These are phyloP conservation scores for Pleurozium schreberi DNA, from an alignment of 225 moss, liverwort and hornwort species.

Conservation along the genomic window DNA sequence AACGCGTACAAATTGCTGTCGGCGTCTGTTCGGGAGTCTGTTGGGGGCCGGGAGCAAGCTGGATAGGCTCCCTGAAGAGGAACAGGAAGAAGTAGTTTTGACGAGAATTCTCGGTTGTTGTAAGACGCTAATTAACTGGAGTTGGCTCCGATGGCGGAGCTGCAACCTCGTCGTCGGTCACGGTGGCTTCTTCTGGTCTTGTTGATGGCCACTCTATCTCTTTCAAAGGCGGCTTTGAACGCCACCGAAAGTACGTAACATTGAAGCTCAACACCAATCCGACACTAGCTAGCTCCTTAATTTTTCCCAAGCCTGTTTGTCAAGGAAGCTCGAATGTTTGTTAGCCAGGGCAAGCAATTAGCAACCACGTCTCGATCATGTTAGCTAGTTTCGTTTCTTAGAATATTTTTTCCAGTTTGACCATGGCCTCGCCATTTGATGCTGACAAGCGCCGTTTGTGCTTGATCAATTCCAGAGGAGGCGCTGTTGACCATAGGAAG, in stretches of 20 bases:
- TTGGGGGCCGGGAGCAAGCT: background rate
- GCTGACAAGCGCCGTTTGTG: background rate
- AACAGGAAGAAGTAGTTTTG: background rate
- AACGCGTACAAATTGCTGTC: background rate
- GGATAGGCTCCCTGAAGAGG: background rate
- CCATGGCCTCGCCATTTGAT: background rate
- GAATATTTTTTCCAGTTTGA: background rate
- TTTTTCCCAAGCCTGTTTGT: background rate
- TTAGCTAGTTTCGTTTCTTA: background rate
- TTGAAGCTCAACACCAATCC: background rate
- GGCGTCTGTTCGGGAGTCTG: background rate
- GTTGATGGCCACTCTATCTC: background rate
- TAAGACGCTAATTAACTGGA: background rate
- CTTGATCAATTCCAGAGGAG: background rate
- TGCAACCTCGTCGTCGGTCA: background rate
- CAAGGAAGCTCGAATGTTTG: background rate
- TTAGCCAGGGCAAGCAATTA: background rate
- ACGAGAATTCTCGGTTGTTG: background rate
- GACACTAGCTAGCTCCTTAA: background rate
- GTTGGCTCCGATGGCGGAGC: background rate
- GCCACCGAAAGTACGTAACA: slow-evolving; percentile 9
- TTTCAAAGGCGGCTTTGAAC: slow-evolving; percentile 12
- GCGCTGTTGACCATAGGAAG: slow-evolving; percentile 12
- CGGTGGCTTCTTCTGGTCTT: background rate
- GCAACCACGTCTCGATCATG: background rate